Evolutionary conservation across 78 protist genomes (phyloP), one percentile per base, ranked within the genome.

Genomic region (Dictyostelium intermedium): DNA sequence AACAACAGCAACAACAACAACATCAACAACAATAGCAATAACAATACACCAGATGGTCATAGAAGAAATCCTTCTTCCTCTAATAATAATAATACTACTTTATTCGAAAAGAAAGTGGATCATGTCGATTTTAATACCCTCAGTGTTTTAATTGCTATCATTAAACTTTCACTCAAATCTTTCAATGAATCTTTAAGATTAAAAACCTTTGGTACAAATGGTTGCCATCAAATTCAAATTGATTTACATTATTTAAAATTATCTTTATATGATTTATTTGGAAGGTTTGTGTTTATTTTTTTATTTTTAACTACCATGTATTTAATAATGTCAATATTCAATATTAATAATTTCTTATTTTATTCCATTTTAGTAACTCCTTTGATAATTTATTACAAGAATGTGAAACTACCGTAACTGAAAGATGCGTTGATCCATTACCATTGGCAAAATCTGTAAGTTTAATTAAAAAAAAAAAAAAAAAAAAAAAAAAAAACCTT

Each of bases 191-290:
- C 81, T 69, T 34, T 89, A 10, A 53, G 87, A 25, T 34, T 61
- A 23, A 89, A 89, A 81, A 89, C 94, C 4, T 89, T 89, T 80
- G 94, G 94, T 43, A 78, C 94, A 34, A 89, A 89, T 80, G 94
- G 94, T 43, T 80, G 43, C 35, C 94, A 80, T 47, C 94, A 89
- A 47, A 89, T 89, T 66, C 87, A 80, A 70, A 43, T 89, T 7
- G 94, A 89, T 69, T 74, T 80, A n/a, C 56, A 74, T 27, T 89
- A 63, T 83, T 74, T 89, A 32, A 78, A 50, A 70, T 27, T 89
- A 43, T 63, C 76, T 20, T 50, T 89, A 32, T 39, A 41, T 74
- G 94, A 89, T 80, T 23, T 69, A 27, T 80, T 89, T 50, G 43
- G 56, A 80, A 37, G 30, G 50, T 79, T 45, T 47, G 84, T 41